A percentile compares a stretch with the other conserved stretches of the same genome.
Conservation (phyloP, 2,329 filamentous ascomycete species). For the Clathrospora elynae region DNA sequence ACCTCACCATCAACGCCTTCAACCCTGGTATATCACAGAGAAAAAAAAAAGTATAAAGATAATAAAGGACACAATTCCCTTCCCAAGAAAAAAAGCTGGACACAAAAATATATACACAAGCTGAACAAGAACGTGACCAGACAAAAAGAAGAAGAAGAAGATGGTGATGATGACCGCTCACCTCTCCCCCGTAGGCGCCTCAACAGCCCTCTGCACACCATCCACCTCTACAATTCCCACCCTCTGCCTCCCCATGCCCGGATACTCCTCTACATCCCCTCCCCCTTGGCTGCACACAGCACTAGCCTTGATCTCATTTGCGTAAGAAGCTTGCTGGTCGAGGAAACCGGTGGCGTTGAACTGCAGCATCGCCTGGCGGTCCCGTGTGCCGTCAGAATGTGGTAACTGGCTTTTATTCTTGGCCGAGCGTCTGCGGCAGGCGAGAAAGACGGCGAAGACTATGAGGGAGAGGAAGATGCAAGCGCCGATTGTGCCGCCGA, state of each 20-base stretch:
- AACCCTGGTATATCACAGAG: no score
- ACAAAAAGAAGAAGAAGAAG: no score
- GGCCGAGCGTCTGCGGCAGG: conserved; percentile 24
- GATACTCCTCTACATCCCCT: conserved; percentile 7
- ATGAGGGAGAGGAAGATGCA: conserved; percentile 33
- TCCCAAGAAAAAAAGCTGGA: no score
- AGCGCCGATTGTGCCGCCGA: conserved; percentile 42
- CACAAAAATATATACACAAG: no score
- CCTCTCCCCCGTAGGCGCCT: conserved; percentile 9
- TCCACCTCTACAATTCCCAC: conserved; percentile 19
- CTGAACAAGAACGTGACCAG: no score
- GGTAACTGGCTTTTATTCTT: neutral
- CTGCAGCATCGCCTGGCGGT: conserved; percentile 13
- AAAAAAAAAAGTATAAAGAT: no score
- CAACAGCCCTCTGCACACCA: conserved; percentile 14
- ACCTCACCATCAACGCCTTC: no score
- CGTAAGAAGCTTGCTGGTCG: neutral
- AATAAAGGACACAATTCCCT: no score
- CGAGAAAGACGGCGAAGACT: conserved; percentile 27
- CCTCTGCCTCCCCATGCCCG: conserved; percentile 6
- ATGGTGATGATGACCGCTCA: no score
- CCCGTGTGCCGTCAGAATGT: no score
- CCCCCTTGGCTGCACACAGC: conserved; percentile 5
- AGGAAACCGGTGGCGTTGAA: conserved; percentile 9
- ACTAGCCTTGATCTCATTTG: conserved; percentile 12